Evolutionary conservation across 2,329 filamentous ascomycete genomes (phyloP).

Genomic region (Colletotrichum australisinense): DNA sequence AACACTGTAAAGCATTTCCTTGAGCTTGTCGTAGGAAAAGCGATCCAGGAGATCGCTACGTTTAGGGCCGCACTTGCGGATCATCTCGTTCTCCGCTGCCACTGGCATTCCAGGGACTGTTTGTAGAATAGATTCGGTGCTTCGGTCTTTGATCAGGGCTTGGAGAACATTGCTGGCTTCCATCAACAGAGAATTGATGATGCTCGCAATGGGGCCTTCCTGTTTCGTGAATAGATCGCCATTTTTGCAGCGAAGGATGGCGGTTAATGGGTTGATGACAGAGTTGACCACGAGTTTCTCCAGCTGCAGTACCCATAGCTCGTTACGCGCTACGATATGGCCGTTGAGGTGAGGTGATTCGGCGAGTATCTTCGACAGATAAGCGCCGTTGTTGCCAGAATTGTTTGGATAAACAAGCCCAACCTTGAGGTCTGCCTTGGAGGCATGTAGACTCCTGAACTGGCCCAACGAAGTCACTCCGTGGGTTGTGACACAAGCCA

Average conservation of each 20-base stretch:
- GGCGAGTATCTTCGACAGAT: constrained; percentile 56
- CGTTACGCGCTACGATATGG: constrained; percentile 49
- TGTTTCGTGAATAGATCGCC: constrained; percentile 77
- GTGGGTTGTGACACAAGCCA: constrained; percentile 73
- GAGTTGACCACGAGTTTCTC: constrained; percentile 88
- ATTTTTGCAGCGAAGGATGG: constrained; percentile 80
- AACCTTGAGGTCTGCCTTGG: constrained; percentile 59
- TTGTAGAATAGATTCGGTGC: constrained; percentile 51
- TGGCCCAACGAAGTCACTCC: constrained; percentile 62
- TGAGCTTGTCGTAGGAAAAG: constrained; percentile 56
- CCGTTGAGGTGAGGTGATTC: constrained; percentile 56
- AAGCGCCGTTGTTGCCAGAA: constrained; percentile 38
- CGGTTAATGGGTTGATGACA: constrained; percentile 87
- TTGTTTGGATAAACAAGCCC: constrained; percentile 56
- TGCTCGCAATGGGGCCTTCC: constrained; percentile 58
- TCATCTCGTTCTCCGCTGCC: too few species aligned
- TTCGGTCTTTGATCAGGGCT: constrained; percentile 69
- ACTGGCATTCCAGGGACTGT: neutral
- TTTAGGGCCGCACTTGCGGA: constrained; percentile 6
- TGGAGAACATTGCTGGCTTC: constrained; percentile 82
- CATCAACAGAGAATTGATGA: constrained; percentile 77
- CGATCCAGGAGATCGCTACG: constrained; percentile 45
- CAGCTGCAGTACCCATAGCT: constrained; percentile 74
- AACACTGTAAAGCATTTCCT: constrained; percentile 58
- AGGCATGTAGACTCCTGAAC: constrained; percentile 65